Evolutionary conservation across 2,329 filamentous ascomycete genomes (phyloP).

Genomic region (Scytalidium lignicola): DNA sequence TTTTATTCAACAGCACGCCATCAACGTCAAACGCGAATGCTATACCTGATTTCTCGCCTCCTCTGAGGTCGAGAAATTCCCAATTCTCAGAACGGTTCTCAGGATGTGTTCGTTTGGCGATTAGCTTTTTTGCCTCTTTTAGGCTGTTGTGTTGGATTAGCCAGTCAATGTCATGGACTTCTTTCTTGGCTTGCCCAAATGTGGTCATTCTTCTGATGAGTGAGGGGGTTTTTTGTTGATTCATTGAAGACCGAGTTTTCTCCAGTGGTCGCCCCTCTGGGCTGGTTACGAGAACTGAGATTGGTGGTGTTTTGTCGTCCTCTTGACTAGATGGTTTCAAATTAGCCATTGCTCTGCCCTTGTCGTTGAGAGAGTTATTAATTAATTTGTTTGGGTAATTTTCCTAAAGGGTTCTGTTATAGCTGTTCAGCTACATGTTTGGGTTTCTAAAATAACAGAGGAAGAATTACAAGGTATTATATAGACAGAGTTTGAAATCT

Average conservation of each 20-base stretch:
- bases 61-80: neutral
- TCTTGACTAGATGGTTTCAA: no score
- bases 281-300: no score
- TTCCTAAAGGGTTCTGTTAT: no score
- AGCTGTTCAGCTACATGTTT: no score
- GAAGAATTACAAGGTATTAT: no score
- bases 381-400: no score
- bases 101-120: neutral
- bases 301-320: no score
- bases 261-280: no score
- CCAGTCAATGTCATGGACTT: neutral
- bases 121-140: neutral
- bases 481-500: no score
- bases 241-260: neutral
- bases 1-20: slow-evolving; percentile 66
- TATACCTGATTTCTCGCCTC: slow-evolving; percentile 31
- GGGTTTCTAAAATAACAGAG: no score
- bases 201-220: neutral
- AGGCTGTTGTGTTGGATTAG: neutral
- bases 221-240: neutral
- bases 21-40: slow-evolving; percentile 73
- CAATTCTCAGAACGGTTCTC: neutral
- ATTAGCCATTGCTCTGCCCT: no score
- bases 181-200: neutral
- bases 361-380: no score